A percentile compares a stretch with the other conserved stretches of the same genome.
These are phyloP conservation scores for Achlya hypogyna DNA, from an alignment of 352 stramenopile genomes.

Conservation along the genomic window DNA sequence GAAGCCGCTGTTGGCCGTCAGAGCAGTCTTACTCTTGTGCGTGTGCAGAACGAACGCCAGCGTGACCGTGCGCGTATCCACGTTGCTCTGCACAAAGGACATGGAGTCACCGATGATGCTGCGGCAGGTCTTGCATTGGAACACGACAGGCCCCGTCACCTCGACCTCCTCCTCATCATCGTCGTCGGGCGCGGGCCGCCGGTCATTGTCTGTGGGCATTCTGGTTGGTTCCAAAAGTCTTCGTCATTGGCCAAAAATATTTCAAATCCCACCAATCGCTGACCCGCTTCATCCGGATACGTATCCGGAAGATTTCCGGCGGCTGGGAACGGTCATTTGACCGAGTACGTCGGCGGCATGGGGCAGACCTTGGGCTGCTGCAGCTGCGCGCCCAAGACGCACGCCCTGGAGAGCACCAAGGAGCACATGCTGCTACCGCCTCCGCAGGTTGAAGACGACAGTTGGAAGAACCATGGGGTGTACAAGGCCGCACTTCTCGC, in stretches of 20 bases:
- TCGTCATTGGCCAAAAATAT: not conserved
- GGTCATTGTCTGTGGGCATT: conserved; percentile 20
- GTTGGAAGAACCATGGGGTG: conserved; percentile 41
- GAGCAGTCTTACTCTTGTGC: conserved; percentile 28
- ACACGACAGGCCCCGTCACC: conserved; percentile 60
- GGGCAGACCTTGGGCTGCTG: conserved; percentile 29
- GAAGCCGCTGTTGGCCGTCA: conserved; percentile 37
- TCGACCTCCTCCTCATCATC: conserved; percentile 42
- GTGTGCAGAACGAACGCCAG: conserved; percentile 67
- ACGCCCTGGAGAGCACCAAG: conserved; percentile 25
- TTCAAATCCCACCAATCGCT: not conserved
- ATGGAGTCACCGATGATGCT: conserved; percentile 81
- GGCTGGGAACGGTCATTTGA: not conserved
- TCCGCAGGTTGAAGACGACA: conserved; percentile 75
- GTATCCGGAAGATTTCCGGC: not conserved
- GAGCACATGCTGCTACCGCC: conserved; percentile 11
- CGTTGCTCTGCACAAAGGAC: conserved; percentile 66
- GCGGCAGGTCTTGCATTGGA: conserved; percentile 74
- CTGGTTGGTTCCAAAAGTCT: not conserved
- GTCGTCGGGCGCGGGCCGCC: conserved; percentile 21
- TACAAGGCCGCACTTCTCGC: conserved; percentile 34
- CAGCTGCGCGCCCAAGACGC: not conserved
- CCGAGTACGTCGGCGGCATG: conserved; percentile 21
- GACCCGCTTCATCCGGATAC: not conserved
- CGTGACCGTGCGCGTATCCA: conserved; percentile 60